Base-by-base conservation (phyloP, 176 grass and related monocot genomes). In the Echinochloa phyllopogon region DNA sequence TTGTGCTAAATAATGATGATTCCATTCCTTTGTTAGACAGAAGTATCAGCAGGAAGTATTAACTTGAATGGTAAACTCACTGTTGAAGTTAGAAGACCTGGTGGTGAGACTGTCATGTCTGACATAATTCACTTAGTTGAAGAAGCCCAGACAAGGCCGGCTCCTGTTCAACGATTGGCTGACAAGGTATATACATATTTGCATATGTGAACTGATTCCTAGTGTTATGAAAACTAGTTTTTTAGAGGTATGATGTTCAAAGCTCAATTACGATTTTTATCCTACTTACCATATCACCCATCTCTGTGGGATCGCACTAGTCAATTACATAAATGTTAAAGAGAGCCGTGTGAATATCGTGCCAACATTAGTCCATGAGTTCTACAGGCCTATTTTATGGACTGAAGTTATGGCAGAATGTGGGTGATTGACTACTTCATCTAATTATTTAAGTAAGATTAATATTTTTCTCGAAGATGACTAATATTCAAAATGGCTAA, bases 1-100 rank as follows among this genome's bases (percentile, higher is more conserved):
- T 39, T 55, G 16, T 42, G 53, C 40, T 68, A 14, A 36, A 78
- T 85, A 43, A 67, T 82, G 49, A 78, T 86, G 65, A 61, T 86
- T 84, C 36, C 11, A 25, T 55, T 82, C 67, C 70, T 88, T 80
- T 74, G 63, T 52, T 84, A 98, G 96, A 89, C 83, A 83, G 91
- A 92, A 94, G 93, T 98, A 60, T 94, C 93, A 69, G 96, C 96
- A 36, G 96, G 96, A 77, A 94, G 89, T 86, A 95, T 98, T 77
- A 98, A 98, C 79, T 94, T 98, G 80, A 95, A 98, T 78, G 96
- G 93, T 75, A 93, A 87, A 88, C 81, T 98, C 51, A 98, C 85
- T 49, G 84, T 98, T 70, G 96, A 95, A 92, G 93, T 98, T 76
- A 95, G 81, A 85, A 94, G 89, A 84, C 91, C 91, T 74, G 96